Conservation (phyloP, 1,284 basidiomycete genomes). For the Cutaneotrichosporon daszewskae region DNA sequence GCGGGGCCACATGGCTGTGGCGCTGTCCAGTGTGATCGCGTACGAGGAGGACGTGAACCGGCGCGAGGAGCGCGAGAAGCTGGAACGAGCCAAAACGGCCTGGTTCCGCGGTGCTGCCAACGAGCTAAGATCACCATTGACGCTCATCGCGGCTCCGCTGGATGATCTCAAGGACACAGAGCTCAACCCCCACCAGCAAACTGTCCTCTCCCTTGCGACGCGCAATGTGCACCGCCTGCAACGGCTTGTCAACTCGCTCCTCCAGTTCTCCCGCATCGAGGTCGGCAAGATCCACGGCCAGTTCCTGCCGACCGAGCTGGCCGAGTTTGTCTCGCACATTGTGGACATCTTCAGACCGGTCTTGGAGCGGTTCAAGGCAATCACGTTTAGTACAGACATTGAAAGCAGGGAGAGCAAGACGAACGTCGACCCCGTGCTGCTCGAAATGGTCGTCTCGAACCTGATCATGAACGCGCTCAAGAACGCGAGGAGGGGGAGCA, state of each 20-base stretch:
- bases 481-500: constrained; percentile 20
- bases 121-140: constrained; percentile 29
- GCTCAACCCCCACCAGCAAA: constrained; percentile 9
- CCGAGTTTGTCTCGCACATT: constrained; percentile 33
- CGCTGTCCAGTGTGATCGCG: constrained; percentile 9
- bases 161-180: constrained; percentile 22
- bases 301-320: constrained; percentile 34
- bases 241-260: constrained; percentile 31
- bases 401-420: constrained; percentile 22
- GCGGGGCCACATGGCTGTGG: constrained; percentile 11
- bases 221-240: constrained; percentile 28
- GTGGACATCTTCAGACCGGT: constrained; percentile 36
- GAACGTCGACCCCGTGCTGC: constrained; percentile 37
- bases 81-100: constrained; percentile 21
- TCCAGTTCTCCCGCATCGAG: constrained; percentile 33
- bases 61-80: constrained; percentile 11
- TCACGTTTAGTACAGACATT: constrained; percentile 24
- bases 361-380: constrained; percentile 18
- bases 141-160: constrained; percentile 26
- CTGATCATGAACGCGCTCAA: constrained; percentile 35
- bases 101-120: constrained; percentile 32
- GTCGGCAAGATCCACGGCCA: constrained; percentile 28
- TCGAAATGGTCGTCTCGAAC: constrained; percentile 42
- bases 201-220: constrained; percentile 19
- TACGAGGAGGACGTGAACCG: constrained; percentile 7